phyloP scores from a whole-genome alignment of 2,329 filamentous ascomycete genomes.

The Cryphonectria naterciae region DNA sequence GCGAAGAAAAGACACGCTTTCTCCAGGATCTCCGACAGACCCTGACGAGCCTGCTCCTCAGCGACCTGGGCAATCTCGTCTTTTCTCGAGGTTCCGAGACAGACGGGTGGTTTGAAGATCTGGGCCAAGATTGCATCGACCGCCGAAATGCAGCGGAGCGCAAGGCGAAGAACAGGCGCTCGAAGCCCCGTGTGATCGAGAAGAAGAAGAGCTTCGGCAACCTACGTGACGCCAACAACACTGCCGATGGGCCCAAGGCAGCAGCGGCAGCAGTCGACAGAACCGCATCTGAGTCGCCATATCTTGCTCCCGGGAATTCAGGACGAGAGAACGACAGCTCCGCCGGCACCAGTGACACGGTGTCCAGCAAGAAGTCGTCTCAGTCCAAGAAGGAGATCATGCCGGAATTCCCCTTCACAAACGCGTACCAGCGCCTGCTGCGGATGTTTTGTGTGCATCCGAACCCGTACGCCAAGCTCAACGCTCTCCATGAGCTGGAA shows the following conservation, averaged over 20 bases:
- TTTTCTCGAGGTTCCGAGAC: slow-evolving; percentile 92
- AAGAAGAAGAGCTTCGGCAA: slow-evolving; percentile 73
- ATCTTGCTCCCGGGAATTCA: not conserved
- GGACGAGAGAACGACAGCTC: slow-evolving; percentile 44
- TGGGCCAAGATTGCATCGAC: slow-evolving; percentile 69
- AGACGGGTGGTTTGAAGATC: slow-evolving; percentile 78
- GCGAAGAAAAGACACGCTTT: slow-evolving; percentile 78
- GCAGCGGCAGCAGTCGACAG: slow-evolving; percentile 31
- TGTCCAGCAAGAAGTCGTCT: slow-evolving; percentile 38
- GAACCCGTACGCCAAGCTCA: slow-evolving; percentile 85
- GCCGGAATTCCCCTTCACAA: slow-evolving; percentile 75
- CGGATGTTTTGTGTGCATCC: slow-evolving; percentile 87
- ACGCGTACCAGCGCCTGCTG: slow-evolving; percentile 78
- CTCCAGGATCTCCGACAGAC: slow-evolving; percentile 76
- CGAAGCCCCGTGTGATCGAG: slow-evolving; percentile 59
- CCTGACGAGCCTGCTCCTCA: slow-evolving; percentile 81
- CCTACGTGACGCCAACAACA: slow-evolving; percentile 58
- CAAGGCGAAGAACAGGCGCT: slow-evolving; percentile 51
- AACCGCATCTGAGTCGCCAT: slow-evolving; percentile 33
- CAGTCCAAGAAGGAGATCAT: slow-evolving; percentile 39
- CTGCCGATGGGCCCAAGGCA: slow-evolving; percentile 41
- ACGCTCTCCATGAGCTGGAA: slow-evolving; percentile 80
- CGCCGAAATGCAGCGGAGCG: slow-evolving; percentile 60
- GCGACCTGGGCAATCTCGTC: slow-evolving; percentile 84
- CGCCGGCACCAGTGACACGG: slow-evolving; percentile 43